These are phyloP conservation scores for Posidonia australis DNA, from an alignment of 106 monocot species.

Conservation along the genomic window DNA sequence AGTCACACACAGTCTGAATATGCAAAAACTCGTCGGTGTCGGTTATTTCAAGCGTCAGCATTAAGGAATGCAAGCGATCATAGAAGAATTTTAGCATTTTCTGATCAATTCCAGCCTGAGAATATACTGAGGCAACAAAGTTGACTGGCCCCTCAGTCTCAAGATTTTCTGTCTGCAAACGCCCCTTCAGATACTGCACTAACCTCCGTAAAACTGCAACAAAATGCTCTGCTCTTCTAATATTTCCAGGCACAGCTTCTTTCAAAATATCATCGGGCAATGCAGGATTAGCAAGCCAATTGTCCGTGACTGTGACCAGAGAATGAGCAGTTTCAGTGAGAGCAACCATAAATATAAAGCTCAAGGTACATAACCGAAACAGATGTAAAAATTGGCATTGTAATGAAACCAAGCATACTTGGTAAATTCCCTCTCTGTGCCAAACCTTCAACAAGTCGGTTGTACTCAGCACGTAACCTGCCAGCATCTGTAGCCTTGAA, in stretches of 20 bases:
- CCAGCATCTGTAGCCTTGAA: conserved; percentile 94
- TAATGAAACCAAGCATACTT: conserved; percentile 23
- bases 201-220: conserved; percentile 68
- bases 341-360: too few relatives aligned
- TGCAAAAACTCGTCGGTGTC: conserved; percentile 94
- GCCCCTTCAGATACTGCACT: conserved; percentile 79
- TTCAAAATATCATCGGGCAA: conserved; percentile 92
- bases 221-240: conserved; percentile 78
- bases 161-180: conserved; percentile 76
- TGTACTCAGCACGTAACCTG: conserved; percentile 81
- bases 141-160: conserved; percentile 83
- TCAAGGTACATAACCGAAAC: too few relatives aligned
- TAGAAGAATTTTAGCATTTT: conserved; percentile 99
- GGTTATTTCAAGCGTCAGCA: conserved; percentile 92
- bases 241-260: conserved; percentile 83
- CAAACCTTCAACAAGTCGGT: conserved; percentile 88
- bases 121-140: conserved; percentile 63
- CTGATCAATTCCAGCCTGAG: conserved; percentile 92
- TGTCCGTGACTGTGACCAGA: conserved; percentile 17
- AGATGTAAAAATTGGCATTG: too few relatives aligned
- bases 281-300: conserved; percentile 88
- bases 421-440: conserved; percentile 93
- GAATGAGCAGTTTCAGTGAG: too few relatives aligned
- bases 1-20: conserved; percentile 92
- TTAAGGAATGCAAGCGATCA: conserved; percentile 73